A percentile compares a stretch with the other conserved stretches of the same genome.
These are phyloP conservation scores for Gigaspora rosea DNA, from an alignment of 192 early-diverging fungal genomes.

Conservation along the genomic window DNA sequence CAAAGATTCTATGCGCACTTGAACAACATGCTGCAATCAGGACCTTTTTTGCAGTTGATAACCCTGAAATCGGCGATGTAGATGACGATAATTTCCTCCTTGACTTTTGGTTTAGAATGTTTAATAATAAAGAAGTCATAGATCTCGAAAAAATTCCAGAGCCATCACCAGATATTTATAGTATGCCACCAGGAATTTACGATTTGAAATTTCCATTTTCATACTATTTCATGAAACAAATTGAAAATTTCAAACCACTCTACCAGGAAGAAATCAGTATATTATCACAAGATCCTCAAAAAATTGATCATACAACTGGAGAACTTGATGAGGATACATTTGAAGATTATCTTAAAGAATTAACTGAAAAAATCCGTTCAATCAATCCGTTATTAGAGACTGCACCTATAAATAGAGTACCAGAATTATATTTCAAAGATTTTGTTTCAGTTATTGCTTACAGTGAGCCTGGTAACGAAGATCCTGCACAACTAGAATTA, in stretches of 20 bases:
- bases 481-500: neutral
- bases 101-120: slow-evolving; percentile 24
- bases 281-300: neutral
- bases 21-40: slow-evolving; percentile 2
- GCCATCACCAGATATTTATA: slow-evolving; percentile 21
- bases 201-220: slow-evolving; percentile 27
- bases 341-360: neutral
- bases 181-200: neutral
- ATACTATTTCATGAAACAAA: slow-evolving; percentile 16
- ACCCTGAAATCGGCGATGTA: neutral
- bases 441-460: slow-evolving; percentile 19
- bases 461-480: neutral
- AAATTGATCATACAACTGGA: neutral
- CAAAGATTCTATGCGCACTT: slow-evolving; percentile 27
- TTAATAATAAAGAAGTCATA: slow-evolving; percentile 6
- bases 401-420: neutral
- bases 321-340: neutral
- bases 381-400: neutral
- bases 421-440: neutral
- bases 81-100: neutral
- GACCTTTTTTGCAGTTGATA: neutral
- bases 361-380: neutral
- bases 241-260: slow-evolving; percentile 8
- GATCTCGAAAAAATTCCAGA: neutral
- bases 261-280: neutral